Percentiles rank a stretch among this genome's conserved stretches.
phyloP scores from a whole-genome alignment of 305 asterid genomes.

The Striga hermonthica region DNA sequence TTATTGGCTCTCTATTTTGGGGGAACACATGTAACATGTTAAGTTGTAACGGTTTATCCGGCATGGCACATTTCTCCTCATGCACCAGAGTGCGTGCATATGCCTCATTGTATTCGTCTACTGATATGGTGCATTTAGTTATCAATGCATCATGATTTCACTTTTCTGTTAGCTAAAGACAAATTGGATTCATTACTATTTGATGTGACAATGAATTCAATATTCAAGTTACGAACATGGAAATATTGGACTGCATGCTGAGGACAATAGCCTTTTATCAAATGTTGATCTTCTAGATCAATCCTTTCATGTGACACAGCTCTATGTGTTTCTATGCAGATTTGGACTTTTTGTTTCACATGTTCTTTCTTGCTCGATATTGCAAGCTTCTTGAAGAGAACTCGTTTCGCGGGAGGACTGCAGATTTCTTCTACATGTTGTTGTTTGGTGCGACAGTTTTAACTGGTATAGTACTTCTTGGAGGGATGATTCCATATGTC shows the following conservation, averaged over 20 bases:
- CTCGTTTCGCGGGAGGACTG: slow-evolving; percentile 93
- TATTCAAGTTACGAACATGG: slow-evolving; percentile 12
- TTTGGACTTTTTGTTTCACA: slow-evolving; percentile 96
- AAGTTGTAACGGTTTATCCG: background rate
- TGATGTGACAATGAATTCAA: background rate
- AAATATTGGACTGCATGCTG: background rate
- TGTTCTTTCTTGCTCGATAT: slow-evolving; percentile 98
- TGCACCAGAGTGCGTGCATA: background rate
- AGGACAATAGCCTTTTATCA: slow-evolving; percentile 15
- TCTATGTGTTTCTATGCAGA: slow-evolving; percentile 50
- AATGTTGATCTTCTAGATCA: slow-evolving; percentile 4
- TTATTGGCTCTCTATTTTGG: background rate
- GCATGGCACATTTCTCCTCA: background rate
- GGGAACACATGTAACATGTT: background rate
- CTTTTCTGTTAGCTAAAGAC: background rate
- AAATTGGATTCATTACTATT: background rate
- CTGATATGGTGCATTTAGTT: slow-evolving; percentile 12
- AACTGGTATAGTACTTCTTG: slow-evolving; percentile 85
- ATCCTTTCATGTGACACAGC: slow-evolving; percentile 23
- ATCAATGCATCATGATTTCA: background rate
- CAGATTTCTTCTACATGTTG: slow-evolving; percentile 95
- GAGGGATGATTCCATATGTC: slow-evolving; percentile 97
- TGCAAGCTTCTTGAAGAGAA: slow-evolving; percentile 99
- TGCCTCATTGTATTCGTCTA: background rate
- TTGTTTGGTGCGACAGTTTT: slow-evolving; percentile 88